phyloP scores from a whole-genome alignment of 2,329 filamentous ascomycete species.

The Sporothrix variecibatus region DNA sequence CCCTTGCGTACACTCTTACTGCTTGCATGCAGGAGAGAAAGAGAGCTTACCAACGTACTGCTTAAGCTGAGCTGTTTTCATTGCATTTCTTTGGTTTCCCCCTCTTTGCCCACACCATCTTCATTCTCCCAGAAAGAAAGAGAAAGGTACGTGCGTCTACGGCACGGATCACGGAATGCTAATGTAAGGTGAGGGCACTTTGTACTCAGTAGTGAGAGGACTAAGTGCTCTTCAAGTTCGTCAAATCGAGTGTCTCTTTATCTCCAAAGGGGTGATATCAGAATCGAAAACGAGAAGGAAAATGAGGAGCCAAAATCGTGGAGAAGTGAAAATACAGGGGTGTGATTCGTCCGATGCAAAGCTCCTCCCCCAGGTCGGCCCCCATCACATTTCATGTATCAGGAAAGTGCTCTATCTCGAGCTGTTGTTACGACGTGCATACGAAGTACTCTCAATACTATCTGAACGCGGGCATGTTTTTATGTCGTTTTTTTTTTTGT shows the following conservation, averaged over 20 bases:
- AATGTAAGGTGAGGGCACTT: neutral
- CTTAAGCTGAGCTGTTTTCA: neutral
- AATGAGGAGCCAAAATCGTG: conserved; percentile 4
- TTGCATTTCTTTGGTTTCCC: neutral
- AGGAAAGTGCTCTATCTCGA: neutral
- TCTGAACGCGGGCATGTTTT: neutral
- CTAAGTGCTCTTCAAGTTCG: neutral
- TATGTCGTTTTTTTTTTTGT: neutral
- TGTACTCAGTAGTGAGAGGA: neutral
- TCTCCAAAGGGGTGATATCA: neutral
- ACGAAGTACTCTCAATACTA: neutral
- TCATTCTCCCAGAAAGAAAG: neutral
- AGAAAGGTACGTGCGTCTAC: conserved; percentile 4
- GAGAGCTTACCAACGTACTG: neutral
- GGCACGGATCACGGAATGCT: conserved; percentile 23
- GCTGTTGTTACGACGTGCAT: too few relatives aligned
- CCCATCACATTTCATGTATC: conserved; percentile 12
- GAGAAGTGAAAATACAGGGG: neutral
- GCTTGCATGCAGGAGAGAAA: neutral
- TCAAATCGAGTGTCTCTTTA: neutral
- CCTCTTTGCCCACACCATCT: neutral
- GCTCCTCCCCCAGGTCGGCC: neutral
- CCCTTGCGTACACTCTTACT: neutral
- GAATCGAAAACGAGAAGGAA: neutral
- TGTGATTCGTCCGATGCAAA: conserved; percentile 5